Evolutionary conservation across 306 rosid species (phyloP).

Genomic region (Alnus rubra): DNA sequence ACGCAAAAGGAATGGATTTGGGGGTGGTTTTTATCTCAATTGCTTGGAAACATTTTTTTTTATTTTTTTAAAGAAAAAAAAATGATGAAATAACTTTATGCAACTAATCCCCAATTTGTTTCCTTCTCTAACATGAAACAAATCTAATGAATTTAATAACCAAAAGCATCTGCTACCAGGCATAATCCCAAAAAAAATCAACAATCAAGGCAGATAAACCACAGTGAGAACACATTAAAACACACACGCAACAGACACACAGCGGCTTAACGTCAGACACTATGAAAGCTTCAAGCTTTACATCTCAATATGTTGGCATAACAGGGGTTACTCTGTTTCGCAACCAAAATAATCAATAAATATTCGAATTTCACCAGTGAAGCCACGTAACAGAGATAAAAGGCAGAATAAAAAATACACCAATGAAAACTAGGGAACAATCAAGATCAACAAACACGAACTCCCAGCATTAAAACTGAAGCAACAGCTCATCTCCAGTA

Average conservation of each 20-base stretch:
- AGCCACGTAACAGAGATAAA: neutral
- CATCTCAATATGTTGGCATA: neutral
- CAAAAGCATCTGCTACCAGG: neutral
- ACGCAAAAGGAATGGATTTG: neutral
- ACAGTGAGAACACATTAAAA: neutral
- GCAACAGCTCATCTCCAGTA: neutral
- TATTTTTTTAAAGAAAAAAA: no score
- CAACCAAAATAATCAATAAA: neutral
- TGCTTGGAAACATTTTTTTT: neutral
- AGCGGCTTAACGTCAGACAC: neutral
- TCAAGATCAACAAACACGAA: neutral
- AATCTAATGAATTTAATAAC: neutral
- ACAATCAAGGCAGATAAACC: neutral
- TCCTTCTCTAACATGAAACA: neutral
- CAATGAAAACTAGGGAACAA: neutral
- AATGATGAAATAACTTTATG: neutral
- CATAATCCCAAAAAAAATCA: neutral
- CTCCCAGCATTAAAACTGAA: neutral
- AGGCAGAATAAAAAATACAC: neutral
- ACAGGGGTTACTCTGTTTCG: conserved; percentile 6
- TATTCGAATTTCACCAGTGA: neutral
- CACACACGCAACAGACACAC: neutral
- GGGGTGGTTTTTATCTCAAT: neutral
- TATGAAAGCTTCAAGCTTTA: neutral
- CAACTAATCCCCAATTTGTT: neutral